Evolutionary conservation across 495 filamentous ascomycete species (phyloP).

Genomic region (Lasiosphaeris hirsuta): DNA sequence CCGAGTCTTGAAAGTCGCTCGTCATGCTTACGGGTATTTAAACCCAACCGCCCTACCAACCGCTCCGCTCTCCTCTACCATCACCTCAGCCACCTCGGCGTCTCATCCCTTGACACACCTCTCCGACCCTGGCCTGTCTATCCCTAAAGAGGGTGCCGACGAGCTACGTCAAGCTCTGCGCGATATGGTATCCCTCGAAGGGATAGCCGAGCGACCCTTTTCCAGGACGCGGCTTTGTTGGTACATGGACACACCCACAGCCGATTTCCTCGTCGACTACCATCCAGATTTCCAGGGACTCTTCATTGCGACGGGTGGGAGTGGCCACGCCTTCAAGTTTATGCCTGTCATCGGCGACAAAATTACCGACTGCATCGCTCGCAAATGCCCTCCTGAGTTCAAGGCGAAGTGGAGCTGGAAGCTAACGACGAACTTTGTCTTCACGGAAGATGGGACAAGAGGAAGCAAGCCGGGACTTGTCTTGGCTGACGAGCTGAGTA

Average conservation of each 20-base stretch:
- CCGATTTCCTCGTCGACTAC: slow-evolving; percentile 76
- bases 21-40: slow-evolving; percentile 77
- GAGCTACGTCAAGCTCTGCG: slow-evolving; percentile 60
- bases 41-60: slow-evolving; percentile 56
- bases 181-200: slow-evolving; percentile 55
- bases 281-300: slow-evolving; percentile 65
- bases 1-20: slow-evolving; percentile 72
- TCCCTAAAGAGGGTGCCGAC: slow-evolving; percentile 58
- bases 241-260: slow-evolving; percentile 81
- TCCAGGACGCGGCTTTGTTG: slow-evolving; percentile 73
- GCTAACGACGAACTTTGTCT: slow-evolving; percentile 23
- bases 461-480: slow-evolving; percentile 55
- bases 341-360: slow-evolving; percentile 79
- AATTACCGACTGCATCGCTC: slow-evolving; percentile 65
- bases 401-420: slow-evolving; percentile 68
- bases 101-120: slow-evolving; percentile 48
- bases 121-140: slow-evolving; percentile 37
- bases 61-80: slow-evolving; percentile 38
- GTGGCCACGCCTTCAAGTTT: slow-evolving; percentile 88
- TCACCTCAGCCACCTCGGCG: slow-evolving; percentile 20
- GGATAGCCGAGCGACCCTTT: slow-evolving; percentile 62
- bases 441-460: slow-evolving; percentile 65
- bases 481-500: slow-evolving; percentile 51
- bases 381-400: slow-evolving; percentile 55
- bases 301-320: slow-evolving; percentile 81